Conservation (phyloP, 495 filamentous ascomycete genomes). For the Penicillium silybi region DNA sequence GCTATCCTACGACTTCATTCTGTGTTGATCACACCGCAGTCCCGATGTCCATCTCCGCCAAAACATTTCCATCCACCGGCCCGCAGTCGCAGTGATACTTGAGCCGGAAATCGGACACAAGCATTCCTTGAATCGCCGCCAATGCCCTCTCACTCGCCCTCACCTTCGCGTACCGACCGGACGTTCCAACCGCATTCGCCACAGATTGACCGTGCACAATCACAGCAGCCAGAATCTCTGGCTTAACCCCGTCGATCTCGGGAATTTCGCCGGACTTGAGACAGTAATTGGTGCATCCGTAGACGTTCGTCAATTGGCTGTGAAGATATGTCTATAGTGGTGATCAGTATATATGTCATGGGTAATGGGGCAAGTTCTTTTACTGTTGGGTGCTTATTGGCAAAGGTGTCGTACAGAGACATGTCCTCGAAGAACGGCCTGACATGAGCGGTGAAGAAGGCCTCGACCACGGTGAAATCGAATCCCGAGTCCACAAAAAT, state of each 20-base stretch:
- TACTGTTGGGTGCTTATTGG: conserved; percentile 78
- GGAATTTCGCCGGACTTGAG: conserved; percentile 50
- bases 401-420: conserved; percentile 81
- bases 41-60: conserved; percentile 24
- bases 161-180: conserved; percentile 67
- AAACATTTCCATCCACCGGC: background rate
- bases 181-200: conserved; percentile 57
- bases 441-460: conserved; percentile 72
- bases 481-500: conserved; percentile 90
- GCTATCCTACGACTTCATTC: background rate
- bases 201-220: conserved; percentile 70
- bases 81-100: conserved; percentile 63
- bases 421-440: conserved; percentile 83
- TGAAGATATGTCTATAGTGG: conserved; percentile 50
- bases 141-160: conserved; percentile 68
- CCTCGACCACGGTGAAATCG: conserved; percentile 65
- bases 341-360: background rate
- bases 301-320: conserved; percentile 44
- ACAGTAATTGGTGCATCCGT: conserved; percentile 53
- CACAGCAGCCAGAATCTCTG: conserved; percentile 63
- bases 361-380: conserved; percentile 1
- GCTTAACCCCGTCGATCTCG: conserved; percentile 37
- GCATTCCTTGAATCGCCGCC: conserved; percentile 52
- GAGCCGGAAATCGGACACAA: conserved; percentile 53
- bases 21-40: conserved; percentile 29